Evolutionary conservation across 208 protist species (phyloP), one percentile per base, ranked within the genome.

Genomic region (Wallacemonas rigidus): DNA sequence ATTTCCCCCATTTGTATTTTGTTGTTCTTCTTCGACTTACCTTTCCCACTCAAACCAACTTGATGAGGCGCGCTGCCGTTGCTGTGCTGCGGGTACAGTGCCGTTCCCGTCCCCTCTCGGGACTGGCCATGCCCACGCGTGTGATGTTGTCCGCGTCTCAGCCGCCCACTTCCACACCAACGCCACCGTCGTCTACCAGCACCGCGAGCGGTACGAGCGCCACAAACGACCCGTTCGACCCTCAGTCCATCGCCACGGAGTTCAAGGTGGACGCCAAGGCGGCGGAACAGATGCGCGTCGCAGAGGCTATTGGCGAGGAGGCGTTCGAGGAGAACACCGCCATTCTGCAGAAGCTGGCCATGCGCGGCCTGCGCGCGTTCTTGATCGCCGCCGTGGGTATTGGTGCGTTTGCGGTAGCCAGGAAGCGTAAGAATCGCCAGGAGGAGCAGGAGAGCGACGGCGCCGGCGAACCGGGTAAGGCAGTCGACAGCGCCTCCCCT

Each of bases 311-410:
- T 26, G 86, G 86, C 14, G 75, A 86, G 43, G 72, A 91, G 53
- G 81, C 56, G 11, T 95, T 95, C 67, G 85, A 90, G 51, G 86
- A 93, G 53, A 95, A 95, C 74, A 90, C 85, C 7, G 43, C 68
- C 12, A 95, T 95, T 76, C 57, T 95, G 56, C 83, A 88, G 67
- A 48, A 85, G 48, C 38, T 95, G 15, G 83, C 79, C 15, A 69
- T 80, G 67, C 91, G 88, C 1, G 91, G 91, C 15, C 60, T 85
- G 41, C 88, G 91, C 12, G 85, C 91, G 2, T 87, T 95, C 71
- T 3, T 86, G 0, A 74, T 94, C n/a, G 82, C 76, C 39, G 80
- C 77, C 5, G 43, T 90, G 17, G 88, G 88, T 51, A 12, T 93
- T 17, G 82, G 69, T 3, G 67, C 78, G 17, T 89, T 93, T 69